These are phyloP conservation scores for Lithocarpus polystachyus DNA, from an alignment of 306 rosid genomes.

Conservation along the genomic window DNA sequence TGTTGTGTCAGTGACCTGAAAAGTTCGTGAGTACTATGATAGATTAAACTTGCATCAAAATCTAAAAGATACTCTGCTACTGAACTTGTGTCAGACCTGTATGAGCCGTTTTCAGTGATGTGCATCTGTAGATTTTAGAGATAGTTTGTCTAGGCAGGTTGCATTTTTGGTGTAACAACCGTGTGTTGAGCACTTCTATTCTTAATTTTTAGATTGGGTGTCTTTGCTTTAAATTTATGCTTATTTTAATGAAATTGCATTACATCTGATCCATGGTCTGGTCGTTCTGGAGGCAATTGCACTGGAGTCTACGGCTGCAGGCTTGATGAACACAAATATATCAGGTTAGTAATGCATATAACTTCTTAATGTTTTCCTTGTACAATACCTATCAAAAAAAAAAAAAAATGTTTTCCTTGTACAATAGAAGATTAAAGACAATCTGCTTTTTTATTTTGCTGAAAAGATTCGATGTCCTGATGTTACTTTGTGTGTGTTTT, in stretches of 20 bases:
- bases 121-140: neutral
- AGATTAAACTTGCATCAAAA: neutral
- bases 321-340: constrained; percentile 32
- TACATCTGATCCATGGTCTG: constrained; percentile 79
- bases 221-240: constrained; percentile 18
- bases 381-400: neutral
- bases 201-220: constrained; percentile 4
- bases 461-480: neutral
- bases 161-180: neutral
- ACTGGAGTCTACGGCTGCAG: constrained; percentile 53
- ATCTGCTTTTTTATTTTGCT: neutral
- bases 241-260: constrained; percentile 66
- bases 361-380: neutral
- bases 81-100: neutral
- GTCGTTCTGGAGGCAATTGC: constrained; percentile 68
- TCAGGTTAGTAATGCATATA: constrained; percentile 47
- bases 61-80: constrained; percentile 11
- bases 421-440: neutral
- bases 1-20: neutral
- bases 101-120: neutral
- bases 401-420: neutral
- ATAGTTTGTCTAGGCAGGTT: neutral
- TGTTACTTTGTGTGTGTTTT: constrained; percentile 2
- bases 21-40: neutral
- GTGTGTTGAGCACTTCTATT: neutral